phyloP scores from a whole-genome alignment of 2,329 filamentous ascomycete species.

The Curvularia sp. region DNA sequence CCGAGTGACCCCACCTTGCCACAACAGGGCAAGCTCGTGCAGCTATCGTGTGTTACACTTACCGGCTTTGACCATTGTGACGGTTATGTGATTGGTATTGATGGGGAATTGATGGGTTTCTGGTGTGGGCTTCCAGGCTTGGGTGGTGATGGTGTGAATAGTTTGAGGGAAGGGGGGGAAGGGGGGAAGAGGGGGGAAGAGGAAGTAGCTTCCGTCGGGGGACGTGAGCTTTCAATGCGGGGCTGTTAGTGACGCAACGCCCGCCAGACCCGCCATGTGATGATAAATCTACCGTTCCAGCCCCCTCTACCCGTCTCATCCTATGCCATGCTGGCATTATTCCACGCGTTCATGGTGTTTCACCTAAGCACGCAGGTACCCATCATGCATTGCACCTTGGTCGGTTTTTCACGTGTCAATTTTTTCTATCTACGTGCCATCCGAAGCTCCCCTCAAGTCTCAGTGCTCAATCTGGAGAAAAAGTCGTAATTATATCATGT shows the following conservation, averaged over 20 bases:
- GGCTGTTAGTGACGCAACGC: conserved; percentile 46
- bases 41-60: conserved; percentile 55
- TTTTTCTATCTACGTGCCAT: conserved; percentile 26
- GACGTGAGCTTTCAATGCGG: conserved; percentile 42
- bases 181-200: conserved; percentile 6
- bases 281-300: conserved; percentile 38
- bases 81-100: conserved; percentile 52
- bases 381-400: conserved; percentile 11
- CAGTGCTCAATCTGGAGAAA: conserved; percentile 18
- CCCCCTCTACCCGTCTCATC: conserved; percentile 18
- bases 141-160: conserved; percentile 14
- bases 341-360: conserved; percentile 13
- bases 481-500: conserved; percentile 28
- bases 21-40: conserved; percentile 30
- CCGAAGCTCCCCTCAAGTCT: conserved; percentile 11
- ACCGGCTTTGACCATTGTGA: conserved; percentile 99
- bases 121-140: conserved; percentile 1
- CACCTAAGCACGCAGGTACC: background rate
- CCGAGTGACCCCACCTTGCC: conserved; percentile 52
- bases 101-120: conserved; percentile 20
- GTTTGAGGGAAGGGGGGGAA: conserved; percentile 15
- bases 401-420: conserved; percentile 32
- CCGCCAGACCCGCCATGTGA: conserved; percentile 37
- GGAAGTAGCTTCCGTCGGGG: conserved; percentile 5
- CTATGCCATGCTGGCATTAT: background rate